Conservation (phyloP, 2,329 filamentous ascomycete genomes). For the Aspergillus pseudoglaucus region DNA sequence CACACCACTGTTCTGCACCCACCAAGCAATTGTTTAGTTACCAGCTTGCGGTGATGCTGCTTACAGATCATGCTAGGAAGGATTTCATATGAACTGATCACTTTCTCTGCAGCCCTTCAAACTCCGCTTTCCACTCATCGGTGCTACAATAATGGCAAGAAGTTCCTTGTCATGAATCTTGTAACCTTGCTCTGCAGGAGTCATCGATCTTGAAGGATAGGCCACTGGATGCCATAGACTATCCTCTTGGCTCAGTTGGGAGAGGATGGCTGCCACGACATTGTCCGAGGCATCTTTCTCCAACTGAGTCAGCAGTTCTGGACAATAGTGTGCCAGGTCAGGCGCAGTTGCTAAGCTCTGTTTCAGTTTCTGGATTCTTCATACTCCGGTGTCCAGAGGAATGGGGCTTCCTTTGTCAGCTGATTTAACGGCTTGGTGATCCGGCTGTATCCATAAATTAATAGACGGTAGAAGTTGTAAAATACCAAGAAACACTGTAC, state of each 20-base stretch:
- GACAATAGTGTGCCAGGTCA: background rate
- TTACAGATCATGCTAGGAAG: too few species aligned
- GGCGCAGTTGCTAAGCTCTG: background rate
- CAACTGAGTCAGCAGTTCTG: constrained; percentile 6
- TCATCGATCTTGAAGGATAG: constrained; percentile 18
- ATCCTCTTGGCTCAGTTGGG: constrained; percentile 5
- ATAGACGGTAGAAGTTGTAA: constrained; percentile 27
- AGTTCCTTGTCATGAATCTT: constrained; percentile 18
- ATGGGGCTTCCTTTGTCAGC: constrained; percentile 9
- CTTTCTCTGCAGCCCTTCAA: too few species aligned
- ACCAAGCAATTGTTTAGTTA: too few species aligned
- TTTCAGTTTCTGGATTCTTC: constrained; percentile 6
- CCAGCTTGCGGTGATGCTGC: too few species aligned
- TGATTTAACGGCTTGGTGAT: background rate
- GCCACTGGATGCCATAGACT: constrained; percentile 11
- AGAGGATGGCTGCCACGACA: constrained; percentile 8
- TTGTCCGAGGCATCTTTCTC: constrained; percentile 19
- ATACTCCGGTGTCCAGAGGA: constrained; percentile 2
- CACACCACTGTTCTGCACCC: too few species aligned
- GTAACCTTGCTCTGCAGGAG: constrained; percentile 15
- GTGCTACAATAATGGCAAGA: constrained; percentile 13
- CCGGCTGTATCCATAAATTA: constrained; percentile 5
- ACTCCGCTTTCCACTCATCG: constrained; percentile 18
- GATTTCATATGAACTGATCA: too few species aligned
- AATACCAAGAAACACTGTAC: constrained; percentile 26